A percentile compares a stretch with the other conserved stretches of the same genome.
Conservation (phyloP, 768 basidiomycete genomes). For the Lentinus brumalis region DNA sequence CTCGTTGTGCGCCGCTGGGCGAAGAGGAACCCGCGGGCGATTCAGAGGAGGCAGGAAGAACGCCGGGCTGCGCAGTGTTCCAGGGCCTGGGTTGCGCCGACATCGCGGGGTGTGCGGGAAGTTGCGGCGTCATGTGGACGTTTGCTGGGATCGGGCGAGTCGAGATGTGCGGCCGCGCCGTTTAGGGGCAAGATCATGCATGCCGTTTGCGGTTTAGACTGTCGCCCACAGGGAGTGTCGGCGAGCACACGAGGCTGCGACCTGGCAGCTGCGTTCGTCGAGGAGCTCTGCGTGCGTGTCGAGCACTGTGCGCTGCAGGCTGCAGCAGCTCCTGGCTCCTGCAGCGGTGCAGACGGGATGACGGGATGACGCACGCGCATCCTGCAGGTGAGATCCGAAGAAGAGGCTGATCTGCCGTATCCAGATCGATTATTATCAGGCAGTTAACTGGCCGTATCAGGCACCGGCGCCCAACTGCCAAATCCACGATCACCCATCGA, state of each 20-base stretch:
- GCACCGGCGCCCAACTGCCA: constrained; percentile 25
- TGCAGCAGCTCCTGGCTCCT: too few relatives aligned
- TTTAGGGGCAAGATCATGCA: constrained; percentile 1
- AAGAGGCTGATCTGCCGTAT: constrained; percentile 25
- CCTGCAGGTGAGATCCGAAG: constrained; percentile 18
- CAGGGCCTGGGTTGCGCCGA: constrained; percentile 9
- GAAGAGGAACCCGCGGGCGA: neutral
- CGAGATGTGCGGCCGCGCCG: constrained; percentile 9
- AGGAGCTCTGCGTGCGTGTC: too few relatives aligned
- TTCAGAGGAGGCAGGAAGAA: neutral
- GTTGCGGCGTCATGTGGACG: constrained; percentile 20
- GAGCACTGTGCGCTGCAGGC: too few relatives aligned
- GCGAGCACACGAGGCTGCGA: constrained; percentile 8
- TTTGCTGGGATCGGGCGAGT: constrained; percentile 1
- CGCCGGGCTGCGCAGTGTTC: constrained; percentile 2
- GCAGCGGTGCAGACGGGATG: neutral
- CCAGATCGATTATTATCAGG: constrained; percentile 21
- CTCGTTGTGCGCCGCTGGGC: neutral
- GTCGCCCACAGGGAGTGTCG: constrained; percentile 7
- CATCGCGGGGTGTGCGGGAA: constrained; percentile 10
- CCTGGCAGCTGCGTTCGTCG: too few relatives aligned
- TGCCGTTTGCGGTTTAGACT: constrained; percentile 20
- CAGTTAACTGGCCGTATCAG: constrained; percentile 20
- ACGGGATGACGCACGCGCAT: constrained; percentile 17
- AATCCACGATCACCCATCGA: constrained; percentile 10